Conservation (phyloP, 2,329 filamentous ascomycete species). For the Kalmusia sp. region DNA sequence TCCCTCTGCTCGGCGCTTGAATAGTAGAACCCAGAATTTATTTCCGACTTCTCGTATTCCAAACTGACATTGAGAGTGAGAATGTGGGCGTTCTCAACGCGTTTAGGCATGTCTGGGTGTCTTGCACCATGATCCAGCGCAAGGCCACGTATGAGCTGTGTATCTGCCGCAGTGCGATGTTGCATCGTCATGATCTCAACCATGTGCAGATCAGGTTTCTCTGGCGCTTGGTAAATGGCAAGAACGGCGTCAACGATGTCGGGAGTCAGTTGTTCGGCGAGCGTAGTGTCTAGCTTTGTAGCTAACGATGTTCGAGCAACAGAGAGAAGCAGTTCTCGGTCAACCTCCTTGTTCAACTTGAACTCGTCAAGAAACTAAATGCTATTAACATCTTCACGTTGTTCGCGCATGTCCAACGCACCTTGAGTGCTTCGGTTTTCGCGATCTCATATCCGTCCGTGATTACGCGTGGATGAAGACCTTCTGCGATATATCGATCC, state of each 20-base stretch:
- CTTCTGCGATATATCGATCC: constrained; percentile 93
- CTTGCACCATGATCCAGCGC: constrained; percentile 94
- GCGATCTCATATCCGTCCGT: constrained; percentile 98
- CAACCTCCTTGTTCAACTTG: constrained; percentile 86
- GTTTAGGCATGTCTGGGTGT: constrained; percentile 98
- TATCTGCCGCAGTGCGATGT: constrained; percentile 94
- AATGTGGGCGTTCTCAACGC: constrained; percentile 93
- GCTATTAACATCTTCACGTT: constrained; percentile 13
- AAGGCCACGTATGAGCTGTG: constrained; percentile 90
- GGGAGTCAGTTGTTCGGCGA: constrained; percentile 90
- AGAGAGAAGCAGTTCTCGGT: constrained; percentile 90
- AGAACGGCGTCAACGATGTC: constrained; percentile 97
- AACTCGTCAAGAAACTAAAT: constrained; percentile 87
- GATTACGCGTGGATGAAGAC: constrained; percentile 94
- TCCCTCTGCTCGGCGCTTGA: constrained; percentile 95
- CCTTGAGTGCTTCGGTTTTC: constrained; percentile 90
- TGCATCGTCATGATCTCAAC: constrained; percentile 99
- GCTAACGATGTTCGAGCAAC: constrained; percentile 94
- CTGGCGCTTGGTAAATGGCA: constrained; percentile 86
- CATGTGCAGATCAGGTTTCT: constrained; percentile 98
- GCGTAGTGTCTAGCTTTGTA: constrained; percentile 88
- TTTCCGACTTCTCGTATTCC: constrained; percentile 99
- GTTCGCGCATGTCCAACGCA: constrained; percentile 40
- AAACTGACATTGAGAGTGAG: constrained; percentile 94
- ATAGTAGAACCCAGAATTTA: constrained; percentile 99